Percentiles rank a stretch among this genome's conserved stretches.
These are phyloP conservation scores for Fusarium musae DNA, from an alignment of 2,329 filamentous ascomycete genomes.

Conservation along the genomic window DNA sequence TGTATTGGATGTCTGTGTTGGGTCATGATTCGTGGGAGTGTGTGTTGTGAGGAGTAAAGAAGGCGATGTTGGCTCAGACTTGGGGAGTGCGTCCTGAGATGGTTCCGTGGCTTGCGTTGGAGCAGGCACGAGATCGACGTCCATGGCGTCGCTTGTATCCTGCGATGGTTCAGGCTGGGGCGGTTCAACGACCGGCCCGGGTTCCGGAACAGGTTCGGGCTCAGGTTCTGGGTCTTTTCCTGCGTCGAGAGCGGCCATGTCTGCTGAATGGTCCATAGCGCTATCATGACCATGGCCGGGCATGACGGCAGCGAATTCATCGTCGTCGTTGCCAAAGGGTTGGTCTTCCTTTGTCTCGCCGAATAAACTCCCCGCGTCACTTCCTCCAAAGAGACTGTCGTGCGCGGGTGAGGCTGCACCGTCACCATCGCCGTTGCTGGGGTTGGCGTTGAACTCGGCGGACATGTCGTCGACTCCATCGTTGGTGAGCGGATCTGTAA, in stretches of 20 bases:
- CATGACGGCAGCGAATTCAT: slow-evolving; percentile 76
- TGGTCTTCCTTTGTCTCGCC: slow-evolving; percentile 74
- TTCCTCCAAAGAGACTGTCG: slow-evolving; percentile 83
- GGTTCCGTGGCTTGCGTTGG: slow-evolving; percentile 23
- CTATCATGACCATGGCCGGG: slow-evolving; percentile 54
- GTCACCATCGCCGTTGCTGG: slow-evolving; percentile 58
- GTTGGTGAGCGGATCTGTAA: slow-evolving; percentile 41
- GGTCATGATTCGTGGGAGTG: slow-evolving; percentile 58
- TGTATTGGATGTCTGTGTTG: slow-evolving; percentile 73
- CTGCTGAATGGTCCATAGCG: slow-evolving; percentile 55
- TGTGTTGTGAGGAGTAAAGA: slow-evolving; percentile 51
- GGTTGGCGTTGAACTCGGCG: slow-evolving; percentile 40
- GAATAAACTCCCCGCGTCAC: slow-evolving; percentile 85
- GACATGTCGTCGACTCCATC: slow-evolving; percentile 26
- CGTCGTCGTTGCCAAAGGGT: slow-evolving; percentile 83
- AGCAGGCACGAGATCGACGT: slow-evolving; percentile 41
- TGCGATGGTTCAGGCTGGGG: slow-evolving; percentile 18
- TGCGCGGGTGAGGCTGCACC: slow-evolving; percentile 73
- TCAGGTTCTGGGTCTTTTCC: slow-evolving; percentile 44
- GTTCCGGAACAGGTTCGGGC: slow-evolving; percentile 1
- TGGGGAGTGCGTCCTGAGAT: slow-evolving; percentile 20
- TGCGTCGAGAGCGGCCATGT: slow-evolving; percentile 52
- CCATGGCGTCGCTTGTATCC: slow-evolving; percentile 44
- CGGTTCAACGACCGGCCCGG: slow-evolving; percentile 36
- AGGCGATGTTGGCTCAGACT: slow-evolving; percentile 38